Evolutionary conservation across 352 stramenopile species (phyloP).

Genomic region (Phytopythium aichiense): DNA sequence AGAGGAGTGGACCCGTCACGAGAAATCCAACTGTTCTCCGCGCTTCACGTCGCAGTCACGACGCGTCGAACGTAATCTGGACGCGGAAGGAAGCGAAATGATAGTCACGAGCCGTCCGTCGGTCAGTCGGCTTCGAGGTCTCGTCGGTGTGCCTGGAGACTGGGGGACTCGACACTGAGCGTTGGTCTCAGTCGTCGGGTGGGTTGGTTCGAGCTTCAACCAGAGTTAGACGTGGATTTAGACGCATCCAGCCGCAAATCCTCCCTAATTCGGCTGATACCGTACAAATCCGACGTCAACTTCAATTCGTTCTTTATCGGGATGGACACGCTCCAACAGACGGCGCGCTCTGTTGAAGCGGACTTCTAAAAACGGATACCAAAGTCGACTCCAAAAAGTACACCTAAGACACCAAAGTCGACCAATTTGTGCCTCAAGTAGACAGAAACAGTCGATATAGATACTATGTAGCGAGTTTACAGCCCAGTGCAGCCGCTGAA

Average conservation of each 20-base stretch:
- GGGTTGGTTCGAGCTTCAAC: too few species aligned
- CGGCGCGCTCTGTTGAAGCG: not conserved
- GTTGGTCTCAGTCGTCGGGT: too few species aligned
- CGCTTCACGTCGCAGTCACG: not conserved
- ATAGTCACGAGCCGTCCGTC: not conserved
- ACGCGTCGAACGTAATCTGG: slow-evolving; percentile 5
- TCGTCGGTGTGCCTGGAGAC: too few species aligned
- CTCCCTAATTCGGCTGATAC: not conserved
- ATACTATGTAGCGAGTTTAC: not conserved
- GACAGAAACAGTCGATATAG: not conserved
- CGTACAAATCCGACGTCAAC: not conserved
- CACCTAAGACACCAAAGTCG: not conserved
- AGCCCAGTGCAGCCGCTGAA: not conserved
- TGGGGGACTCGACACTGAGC: too few species aligned
- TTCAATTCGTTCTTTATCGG: slow-evolving; percentile 4
- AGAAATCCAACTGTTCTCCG: slow-evolving; percentile 5
- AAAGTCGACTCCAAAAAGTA: slow-evolving; percentile 1
- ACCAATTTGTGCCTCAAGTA: not conserved
- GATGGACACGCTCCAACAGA: not conserved
- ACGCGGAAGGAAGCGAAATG: slow-evolving; percentile 8
- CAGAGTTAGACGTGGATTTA: not conserved
- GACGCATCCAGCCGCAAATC: not conserved
- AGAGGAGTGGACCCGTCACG: not conserved
- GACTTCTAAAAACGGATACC: not conserved
- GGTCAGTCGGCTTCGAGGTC: too few species aligned